Evolutionary conservation across 1,284 basidiomycete genomes (phyloP), one percentile per base, ranked within the genome.

Genomic region (Vanrija sp.): DNA sequence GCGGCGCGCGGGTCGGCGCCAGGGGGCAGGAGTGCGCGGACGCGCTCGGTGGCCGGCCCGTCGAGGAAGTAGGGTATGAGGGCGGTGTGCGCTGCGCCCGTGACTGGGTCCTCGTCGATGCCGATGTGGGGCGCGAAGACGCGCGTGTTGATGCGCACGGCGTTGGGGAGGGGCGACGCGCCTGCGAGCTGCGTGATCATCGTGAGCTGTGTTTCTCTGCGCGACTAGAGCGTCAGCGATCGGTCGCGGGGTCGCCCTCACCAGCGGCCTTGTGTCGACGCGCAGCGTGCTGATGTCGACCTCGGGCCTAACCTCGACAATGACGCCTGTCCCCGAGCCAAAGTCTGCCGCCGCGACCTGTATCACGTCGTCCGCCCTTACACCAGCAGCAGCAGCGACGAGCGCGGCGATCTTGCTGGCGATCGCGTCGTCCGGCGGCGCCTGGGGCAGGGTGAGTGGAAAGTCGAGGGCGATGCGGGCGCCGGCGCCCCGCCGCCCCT

Each of bases 41-140:
- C 27, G 15, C 42, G n/a, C 3, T 36, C 43, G 7, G 15, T 8
- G 10, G 47, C 53, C 1, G n/a, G 23, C 10, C 53, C 53, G 18
- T 10, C 6, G 43, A 69, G 64, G 54, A 67, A 69, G 54, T 68
- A 69, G 9, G 60, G 55, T 8, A 64, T 55, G 6, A 71, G 49
- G 24, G 54, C 54, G 19, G 69, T 64, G 42, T 68, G 65, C 9
- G 64, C 64, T 1, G 66, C 61, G 23, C 69, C 69, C 4, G 66
- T 68, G 15, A 72, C 69, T 20, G 68, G 65, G 57, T 72, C 71
- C 47, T 72, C 71, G 41, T 66, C 63, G 36, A 71, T 54, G 2
- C 64, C 68, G 15, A 67, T 25, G 6, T 57, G 62, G 5, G 65
- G 63, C 0, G 45, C 64, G 43, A 67, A 68, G 15, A 71, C 65